A percentile compares a stretch with the other conserved stretches of the same genome.
Evolutionary conservation across 805 yeast species (phyloP).

Genomic region (Suhomyces prunicola): DNA sequence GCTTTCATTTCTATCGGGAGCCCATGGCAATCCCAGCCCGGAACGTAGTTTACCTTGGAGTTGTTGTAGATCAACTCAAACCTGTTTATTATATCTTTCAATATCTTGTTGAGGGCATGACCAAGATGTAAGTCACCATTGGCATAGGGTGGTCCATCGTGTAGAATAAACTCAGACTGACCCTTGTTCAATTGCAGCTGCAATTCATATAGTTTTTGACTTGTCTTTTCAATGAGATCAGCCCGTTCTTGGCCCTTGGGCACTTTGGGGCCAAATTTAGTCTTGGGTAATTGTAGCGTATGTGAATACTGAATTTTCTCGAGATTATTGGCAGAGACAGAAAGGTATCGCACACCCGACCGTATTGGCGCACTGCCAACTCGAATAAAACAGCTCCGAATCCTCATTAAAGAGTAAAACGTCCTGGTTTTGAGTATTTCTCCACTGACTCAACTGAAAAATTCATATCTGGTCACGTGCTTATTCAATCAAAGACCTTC

Average conservation of each 20-base stretch:
- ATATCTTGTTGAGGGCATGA: conserved; percentile 85
- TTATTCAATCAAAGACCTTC: neutral
- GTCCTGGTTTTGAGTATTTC: neutral
- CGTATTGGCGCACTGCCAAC: neutral
- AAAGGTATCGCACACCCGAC: neutral
- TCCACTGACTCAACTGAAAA: neutral
- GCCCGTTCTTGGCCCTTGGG: conserved; percentile 46
- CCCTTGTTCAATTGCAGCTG: conserved; percentile 25
- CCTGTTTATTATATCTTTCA: conserved; percentile 83
- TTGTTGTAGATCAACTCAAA: conserved; percentile 58
- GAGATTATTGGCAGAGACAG: neutral
- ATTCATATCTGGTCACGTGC: neutral
- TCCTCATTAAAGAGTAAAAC: neutral
- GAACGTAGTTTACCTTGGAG: conserved; percentile 64
- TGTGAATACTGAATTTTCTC: conserved; percentile 34
- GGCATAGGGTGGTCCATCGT: conserved; percentile 99
- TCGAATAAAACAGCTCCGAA: neutral
- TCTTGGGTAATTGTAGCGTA: conserved; percentile 63
- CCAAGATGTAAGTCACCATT: conserved; percentile 91
- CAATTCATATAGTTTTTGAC: conserved; percentile 63
- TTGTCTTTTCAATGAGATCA: conserved; percentile 46
- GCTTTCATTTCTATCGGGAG: conserved; percentile 93
- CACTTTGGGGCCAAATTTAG: conserved; percentile 51
- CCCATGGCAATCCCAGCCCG: conserved; percentile 99
- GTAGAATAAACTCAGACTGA: conserved; percentile 53